A percentile compares a stretch with the other conserved stretches of the same genome.
Evolutionary conservation across 2,329 filamentous ascomycete genomes (phyloP).

Genomic region (Samsoniella hepiali): DNA sequence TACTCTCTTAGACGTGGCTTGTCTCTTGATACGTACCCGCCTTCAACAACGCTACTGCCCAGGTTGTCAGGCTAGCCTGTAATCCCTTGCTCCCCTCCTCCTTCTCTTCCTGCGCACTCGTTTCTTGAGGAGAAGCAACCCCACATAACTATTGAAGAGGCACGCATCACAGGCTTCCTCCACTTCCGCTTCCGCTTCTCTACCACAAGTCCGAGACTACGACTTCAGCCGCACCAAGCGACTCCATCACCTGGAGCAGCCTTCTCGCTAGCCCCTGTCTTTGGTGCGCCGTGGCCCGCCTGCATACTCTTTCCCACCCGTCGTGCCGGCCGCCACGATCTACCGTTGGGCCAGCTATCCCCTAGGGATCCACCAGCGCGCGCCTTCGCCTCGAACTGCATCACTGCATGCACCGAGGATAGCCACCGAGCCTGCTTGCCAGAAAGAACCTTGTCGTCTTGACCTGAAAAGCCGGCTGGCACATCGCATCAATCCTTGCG

Average conservation of each 20-base stretch:
- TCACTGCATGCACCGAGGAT: background rate
- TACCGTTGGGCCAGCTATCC: background rate
- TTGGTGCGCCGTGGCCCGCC: background rate
- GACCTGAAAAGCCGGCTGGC: background rate
- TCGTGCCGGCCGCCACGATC: background rate
- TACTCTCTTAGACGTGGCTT: background rate
- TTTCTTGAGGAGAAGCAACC: background rate
- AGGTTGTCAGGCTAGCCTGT: background rate
- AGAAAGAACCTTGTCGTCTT: background rate
- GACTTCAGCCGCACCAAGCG: conserved; percentile 2
- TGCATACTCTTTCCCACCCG: background rate
- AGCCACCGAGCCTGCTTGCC: background rate
- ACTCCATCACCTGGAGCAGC: conserved; percentile 1
- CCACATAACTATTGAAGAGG: background rate
- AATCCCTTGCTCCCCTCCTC: background rate
- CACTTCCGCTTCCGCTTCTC: background rate
- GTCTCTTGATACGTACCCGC: background rate
- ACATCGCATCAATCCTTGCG: background rate
- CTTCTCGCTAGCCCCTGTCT: background rate
- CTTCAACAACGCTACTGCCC: background rate
- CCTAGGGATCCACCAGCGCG: conserved; percentile 1
- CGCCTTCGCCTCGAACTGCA: background rate
- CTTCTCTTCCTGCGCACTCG: background rate
- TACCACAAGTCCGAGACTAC: background rate
- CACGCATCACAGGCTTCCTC: background rate